These are phyloP conservation scores for Penicillium sp. DNA, from an alignment of 2,329 filamentous ascomycete genomes.

Conservation along the genomic window DNA sequence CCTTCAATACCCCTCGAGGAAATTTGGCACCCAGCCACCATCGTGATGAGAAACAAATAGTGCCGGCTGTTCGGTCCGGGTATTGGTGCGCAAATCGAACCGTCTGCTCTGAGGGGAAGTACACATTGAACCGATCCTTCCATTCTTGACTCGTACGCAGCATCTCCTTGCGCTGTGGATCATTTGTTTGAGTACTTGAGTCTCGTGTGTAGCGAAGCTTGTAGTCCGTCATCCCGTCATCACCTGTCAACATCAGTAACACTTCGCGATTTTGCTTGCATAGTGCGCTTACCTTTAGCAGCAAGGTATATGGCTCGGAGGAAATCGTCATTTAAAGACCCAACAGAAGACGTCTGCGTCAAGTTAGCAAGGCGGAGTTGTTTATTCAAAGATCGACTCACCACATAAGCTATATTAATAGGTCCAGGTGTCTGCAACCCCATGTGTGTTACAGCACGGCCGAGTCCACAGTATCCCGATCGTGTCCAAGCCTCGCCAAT, in stretches of 20 bases:
- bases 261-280: not conserved
- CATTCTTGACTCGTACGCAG: slow-evolving; percentile 31
- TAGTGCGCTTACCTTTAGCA: slow-evolving; percentile 44
- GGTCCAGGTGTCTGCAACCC: slow-evolving; percentile 52
- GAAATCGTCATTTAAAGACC: slow-evolving; percentile 64
- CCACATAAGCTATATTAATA: slow-evolving; percentile 67
- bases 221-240: slow-evolving; percentile 43
- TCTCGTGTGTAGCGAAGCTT: slow-evolving; percentile 31
- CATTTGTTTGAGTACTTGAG: slow-evolving; percentile 34
- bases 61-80: slow-evolving; percentile 53
- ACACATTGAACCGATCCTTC: slow-evolving; percentile 60
- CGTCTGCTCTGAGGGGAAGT: slow-evolving; percentile 72
- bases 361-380: slow-evolving; percentile 12
- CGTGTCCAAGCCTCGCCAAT: slow-evolving; percentile 41
- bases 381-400: slow-evolving; percentile 32
- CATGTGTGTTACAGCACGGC: slow-evolving; percentile 58
- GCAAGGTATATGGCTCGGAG: slow-evolving; percentile 56
- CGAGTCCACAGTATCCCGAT: slow-evolving; percentile 71
- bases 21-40: slow-evolving; percentile 69
- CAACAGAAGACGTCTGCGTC: slow-evolving; percentile 68
- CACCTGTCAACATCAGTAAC: slow-evolving; percentile 31
- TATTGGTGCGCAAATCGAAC: slow-evolving; percentile 54
- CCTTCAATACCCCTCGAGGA: slow-evolving; percentile 63
- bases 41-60: slow-evolving; percentile 68
- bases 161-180: slow-evolving; percentile 23